Percentiles rank a stretch among this genome's conserved stretches.
phyloP scores from a whole-genome alignment of 1,139 yeast species.

The Debaryomycetaceae sp. region DNA sequence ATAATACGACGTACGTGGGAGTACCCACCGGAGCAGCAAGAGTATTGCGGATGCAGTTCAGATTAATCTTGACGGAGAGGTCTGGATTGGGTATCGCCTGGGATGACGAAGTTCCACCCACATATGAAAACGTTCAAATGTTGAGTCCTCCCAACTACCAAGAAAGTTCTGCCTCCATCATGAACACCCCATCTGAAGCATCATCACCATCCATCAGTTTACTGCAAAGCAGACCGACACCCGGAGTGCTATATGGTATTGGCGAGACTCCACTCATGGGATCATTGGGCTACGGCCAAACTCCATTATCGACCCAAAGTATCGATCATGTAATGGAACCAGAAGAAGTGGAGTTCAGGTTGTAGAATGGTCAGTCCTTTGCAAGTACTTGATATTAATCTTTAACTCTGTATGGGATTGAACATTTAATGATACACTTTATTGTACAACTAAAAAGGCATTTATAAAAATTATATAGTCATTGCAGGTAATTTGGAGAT shows the following conservation, averaged over 20 bases:
- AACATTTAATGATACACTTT: not conserved
- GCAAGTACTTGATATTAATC: no score
- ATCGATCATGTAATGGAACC: constrained; percentile 2
- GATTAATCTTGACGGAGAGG: constrained; percentile 74
- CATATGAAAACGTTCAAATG: constrained; percentile 78
- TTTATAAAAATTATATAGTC: not conserved
- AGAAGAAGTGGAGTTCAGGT: not conserved
- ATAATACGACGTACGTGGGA: constrained; percentile 42
- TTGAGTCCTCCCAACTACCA: constrained; percentile 82
- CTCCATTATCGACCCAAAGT: not conserved
- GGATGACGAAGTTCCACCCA: constrained; percentile 99
- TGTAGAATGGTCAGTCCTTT: not conserved
- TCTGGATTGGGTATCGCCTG: constrained; percentile 96
- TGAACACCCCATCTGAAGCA: not conserved
- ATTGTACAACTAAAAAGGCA: not conserved
- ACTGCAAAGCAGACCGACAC: constrained; percentile 20
- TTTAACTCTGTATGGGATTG: not conserved
- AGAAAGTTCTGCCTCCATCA: constrained; percentile 18
- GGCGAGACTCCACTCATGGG: constrained; percentile 35
- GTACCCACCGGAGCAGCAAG: constrained; percentile 94
- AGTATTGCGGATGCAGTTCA: constrained; percentile 91
- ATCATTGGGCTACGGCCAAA: not conserved
- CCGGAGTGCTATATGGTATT: constrained; percentile 42
- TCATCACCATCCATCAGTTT: constrained; percentile 2
- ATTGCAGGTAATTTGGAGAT: not conserved